phyloP scores from a whole-genome alignment of 371 early-diverging fungal species.

The Mortierella sp. region DNA sequence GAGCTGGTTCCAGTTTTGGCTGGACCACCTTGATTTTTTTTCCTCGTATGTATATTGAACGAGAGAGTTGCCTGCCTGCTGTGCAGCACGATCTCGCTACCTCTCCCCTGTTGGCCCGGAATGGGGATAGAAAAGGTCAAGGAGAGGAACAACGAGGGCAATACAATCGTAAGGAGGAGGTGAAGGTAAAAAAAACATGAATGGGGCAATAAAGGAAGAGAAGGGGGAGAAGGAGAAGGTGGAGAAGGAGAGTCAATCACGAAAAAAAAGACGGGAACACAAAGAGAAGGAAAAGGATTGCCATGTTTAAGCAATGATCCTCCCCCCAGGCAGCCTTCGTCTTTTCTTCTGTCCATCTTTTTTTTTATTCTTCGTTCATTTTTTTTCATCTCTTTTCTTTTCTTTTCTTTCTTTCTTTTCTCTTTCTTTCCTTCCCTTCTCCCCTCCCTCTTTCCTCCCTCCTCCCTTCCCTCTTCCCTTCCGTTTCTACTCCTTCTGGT shows the following conservation, averaged over 20 bases:
- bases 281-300: not conserved
- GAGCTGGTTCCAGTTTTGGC: not conserved
- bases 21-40: not conserved
- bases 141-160: not conserved
- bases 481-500: not conserved
- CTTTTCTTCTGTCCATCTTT: not conserved
- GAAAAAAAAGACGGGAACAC: not conserved
- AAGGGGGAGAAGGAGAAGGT: too few relatives aligned
- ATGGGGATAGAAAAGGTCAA: not conserved
- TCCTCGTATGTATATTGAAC: not conserved
- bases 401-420: not conserved
- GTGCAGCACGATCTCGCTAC: conserved; percentile 4
- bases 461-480: not conserved
- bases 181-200: not conserved
- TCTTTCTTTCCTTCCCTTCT: not conserved
- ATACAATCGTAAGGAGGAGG: not conserved
- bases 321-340: not conserved
- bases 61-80: not conserved
- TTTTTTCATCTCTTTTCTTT: not conserved
- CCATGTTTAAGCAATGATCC: not conserved
- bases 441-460: not conserved
- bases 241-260: not conserved
- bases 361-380: not conserved
- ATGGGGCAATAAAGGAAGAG: not conserved
- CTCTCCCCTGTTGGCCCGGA: not conserved